Evolutionary conservation across 2,329 filamentous ascomycete species (phyloP).

Genomic region (Ascochyta rabiei): DNA sequence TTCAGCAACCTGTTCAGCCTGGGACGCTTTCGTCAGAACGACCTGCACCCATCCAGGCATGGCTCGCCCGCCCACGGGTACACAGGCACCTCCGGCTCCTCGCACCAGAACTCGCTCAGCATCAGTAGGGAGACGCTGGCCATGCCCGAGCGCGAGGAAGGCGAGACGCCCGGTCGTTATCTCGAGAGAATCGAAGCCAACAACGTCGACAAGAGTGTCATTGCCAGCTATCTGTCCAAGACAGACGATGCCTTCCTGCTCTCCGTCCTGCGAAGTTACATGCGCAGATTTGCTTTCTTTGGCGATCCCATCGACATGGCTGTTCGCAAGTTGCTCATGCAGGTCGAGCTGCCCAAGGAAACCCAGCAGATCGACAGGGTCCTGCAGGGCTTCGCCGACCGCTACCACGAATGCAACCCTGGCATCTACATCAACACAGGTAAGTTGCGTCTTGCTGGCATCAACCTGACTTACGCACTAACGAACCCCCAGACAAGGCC

Average conservation of each 20-base stretch:
- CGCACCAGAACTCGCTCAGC: conserved; percentile 84
- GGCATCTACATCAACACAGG: conserved; percentile 85
- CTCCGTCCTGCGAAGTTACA: conserved; percentile 88
- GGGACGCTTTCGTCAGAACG: conserved; percentile 78
- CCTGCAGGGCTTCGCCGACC: conserved; percentile 90
- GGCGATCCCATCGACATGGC: conserved; percentile 98
- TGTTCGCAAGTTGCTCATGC: conserved; percentile 92
- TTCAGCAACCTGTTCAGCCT: conserved; percentile 87
- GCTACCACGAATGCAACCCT: conserved; percentile 98
- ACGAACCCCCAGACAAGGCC: conserved; percentile 71
- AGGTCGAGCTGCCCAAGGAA: conserved; percentile 93
- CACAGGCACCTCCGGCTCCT: conserved; percentile 71
- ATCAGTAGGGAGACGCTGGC: conserved; percentile 72
- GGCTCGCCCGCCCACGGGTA: conserved; percentile 65
- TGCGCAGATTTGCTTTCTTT: conserved; percentile 93
- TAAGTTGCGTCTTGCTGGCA: conserved; percentile 37
- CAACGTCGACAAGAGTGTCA: conserved; percentile 76
- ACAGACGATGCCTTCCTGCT: conserved; percentile 83
- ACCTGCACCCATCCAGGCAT: conserved; percentile 65
- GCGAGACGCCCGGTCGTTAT: conserved; percentile 90
- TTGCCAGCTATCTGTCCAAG: conserved; percentile 85
- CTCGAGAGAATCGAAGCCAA: conserved; percentile 81
- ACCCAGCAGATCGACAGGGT: conserved; percentile 98
- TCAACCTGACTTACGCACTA: conserved; percentile 14
- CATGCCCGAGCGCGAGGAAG: conserved; percentile 80